Evolutionary conservation across 2,329 filamentous ascomycete genomes (phyloP).

Genomic region (Penicillium occitanis): DNA sequence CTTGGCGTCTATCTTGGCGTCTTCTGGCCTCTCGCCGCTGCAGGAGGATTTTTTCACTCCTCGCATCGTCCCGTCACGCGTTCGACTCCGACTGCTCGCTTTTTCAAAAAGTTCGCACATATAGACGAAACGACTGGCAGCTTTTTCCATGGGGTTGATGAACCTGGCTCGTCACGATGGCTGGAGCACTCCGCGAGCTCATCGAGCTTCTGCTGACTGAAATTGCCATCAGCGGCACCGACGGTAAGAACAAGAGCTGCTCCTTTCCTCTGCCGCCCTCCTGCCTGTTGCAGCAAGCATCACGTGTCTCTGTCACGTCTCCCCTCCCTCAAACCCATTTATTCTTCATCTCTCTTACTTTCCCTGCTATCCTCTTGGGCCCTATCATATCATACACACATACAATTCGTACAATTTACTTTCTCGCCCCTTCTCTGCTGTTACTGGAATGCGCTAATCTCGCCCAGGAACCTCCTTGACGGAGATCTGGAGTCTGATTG

Average conservation of each 20-base stretch:
- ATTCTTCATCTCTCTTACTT: neutral
- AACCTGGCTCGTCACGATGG: constrained; percentile 7
- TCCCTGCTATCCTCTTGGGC: neutral
- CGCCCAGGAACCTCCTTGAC: constrained; percentile 11
- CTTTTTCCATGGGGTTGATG: constrained; percentile 5
- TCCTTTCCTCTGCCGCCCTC: neutral
- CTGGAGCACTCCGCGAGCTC: constrained; percentile 19
- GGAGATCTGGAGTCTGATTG: constrained; percentile 14
- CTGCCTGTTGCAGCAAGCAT: constrained; percentile 9
- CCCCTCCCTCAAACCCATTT: neutral
- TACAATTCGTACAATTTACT: neutral
- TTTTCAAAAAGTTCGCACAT: neutral
- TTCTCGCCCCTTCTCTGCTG: neutral
- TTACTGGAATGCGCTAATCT: constrained; percentile 1
- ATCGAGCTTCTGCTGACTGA: constrained; percentile 21
- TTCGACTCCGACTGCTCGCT: constrained; percentile 17
- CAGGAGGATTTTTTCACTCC: neutral
- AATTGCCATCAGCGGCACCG: constrained; percentile 20
- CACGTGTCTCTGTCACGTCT: neutral
- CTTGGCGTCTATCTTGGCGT: neutral
- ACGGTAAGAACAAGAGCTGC: constrained; percentile 15
- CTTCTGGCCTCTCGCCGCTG: neutral
- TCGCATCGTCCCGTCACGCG: constrained; percentile 7
- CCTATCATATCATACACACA: neutral
- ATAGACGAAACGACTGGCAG: neutral